phyloP scores from a whole-genome alignment of 306 rosid genomes.

The Ziziphus jujuba region DNA sequence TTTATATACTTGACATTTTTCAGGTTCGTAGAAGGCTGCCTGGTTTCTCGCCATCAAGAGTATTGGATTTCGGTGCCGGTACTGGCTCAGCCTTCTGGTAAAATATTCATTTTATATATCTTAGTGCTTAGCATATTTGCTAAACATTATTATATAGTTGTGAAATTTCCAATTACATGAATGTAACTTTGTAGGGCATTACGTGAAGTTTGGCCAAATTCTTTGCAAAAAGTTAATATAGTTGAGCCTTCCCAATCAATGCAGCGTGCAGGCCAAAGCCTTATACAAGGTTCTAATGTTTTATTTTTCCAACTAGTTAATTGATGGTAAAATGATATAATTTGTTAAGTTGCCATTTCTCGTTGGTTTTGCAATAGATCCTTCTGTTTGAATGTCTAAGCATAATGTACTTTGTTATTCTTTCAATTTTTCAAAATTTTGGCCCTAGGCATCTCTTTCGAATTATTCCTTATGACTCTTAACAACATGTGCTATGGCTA shows the following conservation, averaged over 20 bases:
- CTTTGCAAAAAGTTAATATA: conserved; percentile 71
- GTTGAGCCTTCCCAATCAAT: conserved; percentile 92
- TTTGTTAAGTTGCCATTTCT: background rate
- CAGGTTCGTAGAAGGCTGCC: conserved; percentile 84
- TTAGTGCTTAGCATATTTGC: conserved; percentile 9
- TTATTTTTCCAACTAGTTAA: background rate
- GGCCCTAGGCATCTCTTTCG: too few relatives aligned
- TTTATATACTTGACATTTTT: conserved; percentile 5
- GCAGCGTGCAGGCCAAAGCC: conserved; percentile 87
- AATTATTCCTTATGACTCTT: too few relatives aligned
- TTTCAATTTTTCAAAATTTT: too few relatives aligned
- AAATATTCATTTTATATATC: conserved; percentile 27
- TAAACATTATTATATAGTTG: conserved; percentile 1
- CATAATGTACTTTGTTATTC: background rate
- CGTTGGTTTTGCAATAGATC: background rate
- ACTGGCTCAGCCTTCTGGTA: conserved; percentile 97
- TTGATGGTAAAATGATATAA: background rate
- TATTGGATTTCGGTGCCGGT: conserved; percentile 93
- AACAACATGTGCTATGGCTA: too few relatives aligned
- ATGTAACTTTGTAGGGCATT: conserved; percentile 69
- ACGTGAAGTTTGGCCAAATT: conserved; percentile 85
- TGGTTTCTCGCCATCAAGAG: conserved; percentile 72
- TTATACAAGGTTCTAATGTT: conserved; percentile 64
- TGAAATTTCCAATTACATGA: conserved; percentile 13
- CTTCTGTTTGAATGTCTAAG: background rate